A percentile compares a stretch with the other conserved stretches of the same genome.
These are phyloP conservation scores for Eimeria tenella DNA, from an alignment of 169 alveolate species.

Conservation along the genomic window DNA sequence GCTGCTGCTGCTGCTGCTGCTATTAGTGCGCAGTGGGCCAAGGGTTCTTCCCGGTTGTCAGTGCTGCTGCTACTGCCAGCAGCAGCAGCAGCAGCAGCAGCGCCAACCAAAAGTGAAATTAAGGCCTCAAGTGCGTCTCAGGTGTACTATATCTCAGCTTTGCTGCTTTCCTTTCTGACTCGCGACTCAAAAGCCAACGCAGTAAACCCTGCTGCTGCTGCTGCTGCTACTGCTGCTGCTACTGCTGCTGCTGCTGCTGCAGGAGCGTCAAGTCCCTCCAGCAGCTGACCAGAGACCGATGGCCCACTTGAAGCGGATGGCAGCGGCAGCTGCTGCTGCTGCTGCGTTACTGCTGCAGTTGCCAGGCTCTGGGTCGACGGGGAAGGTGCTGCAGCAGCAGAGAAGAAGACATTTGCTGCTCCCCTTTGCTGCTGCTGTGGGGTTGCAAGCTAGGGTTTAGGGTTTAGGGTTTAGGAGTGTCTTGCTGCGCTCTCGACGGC, in stretches of 20 bases:
- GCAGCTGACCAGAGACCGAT: neutral
- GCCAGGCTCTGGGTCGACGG: neutral
- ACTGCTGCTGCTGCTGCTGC: conserved; percentile 18
- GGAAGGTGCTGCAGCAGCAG: neutral
- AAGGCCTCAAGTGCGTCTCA: neutral
- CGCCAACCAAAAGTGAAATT: neutral
- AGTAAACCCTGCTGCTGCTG: neutral
- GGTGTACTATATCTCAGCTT: neutral
- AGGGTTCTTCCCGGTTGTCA: neutral
- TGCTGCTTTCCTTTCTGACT: neutral
- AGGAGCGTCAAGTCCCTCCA: neutral
- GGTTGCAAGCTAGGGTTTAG: too few species aligned
- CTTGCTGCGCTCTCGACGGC: neutral
- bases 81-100: conserved; percentile 35
- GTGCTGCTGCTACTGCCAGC: neutral
- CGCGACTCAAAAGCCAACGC: neutral
- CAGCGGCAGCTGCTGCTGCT: neutral
- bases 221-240: neutral
- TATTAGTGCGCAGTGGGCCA: neutral
- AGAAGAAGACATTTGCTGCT: neutral
- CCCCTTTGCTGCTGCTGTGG: neutral
- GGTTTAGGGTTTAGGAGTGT: too few species aligned
- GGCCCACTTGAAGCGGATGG: neutral
- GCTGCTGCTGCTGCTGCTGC: conserved; percentile 15
- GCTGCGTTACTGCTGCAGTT: neutral